Evolutionary conservation across 306 rosid species (phyloP).

Genomic region (Vigna nakashimae): DNA sequence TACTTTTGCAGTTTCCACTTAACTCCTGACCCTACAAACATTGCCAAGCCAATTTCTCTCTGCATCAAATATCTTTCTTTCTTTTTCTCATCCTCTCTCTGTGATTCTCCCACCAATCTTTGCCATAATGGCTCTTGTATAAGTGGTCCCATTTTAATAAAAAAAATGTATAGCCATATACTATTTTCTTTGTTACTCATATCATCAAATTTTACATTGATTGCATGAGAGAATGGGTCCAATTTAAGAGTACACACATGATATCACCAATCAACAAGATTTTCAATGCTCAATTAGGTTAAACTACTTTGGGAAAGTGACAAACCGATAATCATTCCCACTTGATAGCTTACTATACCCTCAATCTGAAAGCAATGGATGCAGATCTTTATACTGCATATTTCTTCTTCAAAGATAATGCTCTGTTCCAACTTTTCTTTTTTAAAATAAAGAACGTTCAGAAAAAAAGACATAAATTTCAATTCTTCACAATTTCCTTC

Average conservation of each 20-base stretch:
- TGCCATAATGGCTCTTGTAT: constrained; percentile 52
- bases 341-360: constrained; percentile 37
- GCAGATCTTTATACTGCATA: background rate
- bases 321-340: constrained; percentile 42
- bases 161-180: constrained; percentile 7
- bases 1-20: constrained; percentile 53
- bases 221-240: constrained; percentile 39
- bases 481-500: too few species aligned
- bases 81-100: constrained; percentile 19
- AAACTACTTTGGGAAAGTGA: constrained; percentile 37
- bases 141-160: constrained; percentile 43
- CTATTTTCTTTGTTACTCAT: constrained; percentile 18
- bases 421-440: background rate
- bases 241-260: constrained; percentile 29
- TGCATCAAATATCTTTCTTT: constrained; percentile 31
- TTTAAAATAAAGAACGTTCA: background rate
- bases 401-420: constrained; percentile 19
- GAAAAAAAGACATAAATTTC: too few species aligned
- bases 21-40: constrained; percentile 51
- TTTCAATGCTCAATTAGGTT: constrained; percentile 39
- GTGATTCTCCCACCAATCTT: constrained; percentile 58
- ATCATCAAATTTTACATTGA: constrained; percentile 32
- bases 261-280: constrained; percentile 45
- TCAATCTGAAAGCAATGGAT: constrained; percentile 34
- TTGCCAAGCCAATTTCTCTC: constrained; percentile 46